These are phyloP conservation scores for Fusarium brevicatenulatum DNA, from an alignment of 2,329 filamentous ascomycete species.

Conservation along the genomic window DNA sequence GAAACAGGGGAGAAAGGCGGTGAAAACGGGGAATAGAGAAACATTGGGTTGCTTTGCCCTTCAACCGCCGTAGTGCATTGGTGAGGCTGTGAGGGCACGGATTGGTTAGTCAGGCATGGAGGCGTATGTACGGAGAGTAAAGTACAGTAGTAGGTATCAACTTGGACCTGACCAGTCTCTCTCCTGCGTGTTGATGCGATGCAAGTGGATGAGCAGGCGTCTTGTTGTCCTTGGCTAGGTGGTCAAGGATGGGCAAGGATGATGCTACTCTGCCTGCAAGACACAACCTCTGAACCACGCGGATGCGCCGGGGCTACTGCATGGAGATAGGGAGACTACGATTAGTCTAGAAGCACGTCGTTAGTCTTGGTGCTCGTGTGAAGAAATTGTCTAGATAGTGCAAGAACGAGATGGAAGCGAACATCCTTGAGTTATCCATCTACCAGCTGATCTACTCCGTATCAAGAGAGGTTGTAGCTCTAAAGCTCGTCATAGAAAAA, in stretches of 20 bases:
- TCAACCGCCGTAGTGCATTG: conserved; percentile 4
- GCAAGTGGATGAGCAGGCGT: conserved; percentile 27
- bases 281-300: conserved; percentile 39
- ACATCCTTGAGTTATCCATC: not conserved
- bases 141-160: conserved; percentile 1
- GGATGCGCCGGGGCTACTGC: conserved; percentile 38
- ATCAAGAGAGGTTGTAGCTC: not conserved
- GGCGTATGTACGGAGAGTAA: not conserved
- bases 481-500: not conserved
- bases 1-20: conserved; percentile 40
- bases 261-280: conserved; percentile 33
- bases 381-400: not conserved
- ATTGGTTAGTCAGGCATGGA: conserved; percentile 14
- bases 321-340: conserved; percentile 24
- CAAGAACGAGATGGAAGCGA: not conserved
- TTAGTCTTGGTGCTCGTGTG: conserved; percentile 6
- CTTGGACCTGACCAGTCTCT: conserved; percentile 23
- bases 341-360: conserved; percentile 37
- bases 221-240: not conserved
- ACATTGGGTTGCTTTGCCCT: not conserved
- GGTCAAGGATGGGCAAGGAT: conserved; percentile 24
- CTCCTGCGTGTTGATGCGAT: conserved; percentile 29
- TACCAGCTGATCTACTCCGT: not conserved
- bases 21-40: conserved; percentile 40
- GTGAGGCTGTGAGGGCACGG: conserved; percentile 13